Conservation (phyloP, 2,329 filamentous ascomycete species). For the Diplodia corticola region DNA sequence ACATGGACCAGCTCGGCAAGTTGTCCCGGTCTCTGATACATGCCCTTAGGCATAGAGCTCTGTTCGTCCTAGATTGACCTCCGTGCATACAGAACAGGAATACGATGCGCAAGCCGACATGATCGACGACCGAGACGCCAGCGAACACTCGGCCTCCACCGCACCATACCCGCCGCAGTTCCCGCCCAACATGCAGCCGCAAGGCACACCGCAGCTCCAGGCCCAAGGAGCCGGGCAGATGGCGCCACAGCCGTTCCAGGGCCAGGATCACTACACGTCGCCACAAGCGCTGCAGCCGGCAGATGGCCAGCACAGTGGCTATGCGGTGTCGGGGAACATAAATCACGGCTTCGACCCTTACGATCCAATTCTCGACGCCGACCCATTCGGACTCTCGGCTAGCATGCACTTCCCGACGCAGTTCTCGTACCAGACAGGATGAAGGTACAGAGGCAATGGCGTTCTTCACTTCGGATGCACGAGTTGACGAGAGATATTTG, state of each 20-base stretch:
- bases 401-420: conserved; percentile 94
- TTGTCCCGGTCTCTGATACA: conserved; percentile 54
- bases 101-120: conserved; percentile 90
- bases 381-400: conserved; percentile 88
- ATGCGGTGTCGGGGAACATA: conserved; percentile 45
- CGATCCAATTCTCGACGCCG: conserved; percentile 86
- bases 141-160: conserved; percentile 66
- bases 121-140: conserved; percentile 74
- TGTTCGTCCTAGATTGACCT: conserved; percentile 69
- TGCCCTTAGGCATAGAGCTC: conserved; percentile 54
- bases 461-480: conserved; percentile 11
- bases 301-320: conserved; percentile 32
- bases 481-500: conserved; percentile 17
- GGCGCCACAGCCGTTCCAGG: conserved; percentile 25
- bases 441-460: conserved; percentile 27
- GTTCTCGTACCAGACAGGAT: conserved; percentile 63
- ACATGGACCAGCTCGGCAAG: conserved; percentile 96
- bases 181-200: conserved; percentile 45
- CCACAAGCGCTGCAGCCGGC: conserved; percentile 36
- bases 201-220: conserved; percentile 41
- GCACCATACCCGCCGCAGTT: conserved; percentile 64
- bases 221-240: conserved; percentile 34
- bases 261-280: conserved; percentile 34
- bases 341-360: conserved; percentile 66
- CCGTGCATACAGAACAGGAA: conserved; percentile 81